These are phyloP conservation scores for Nigrospora sphaerica DNA, from an alignment of 2,329 filamentous ascomycete species.

Conservation along the genomic window DNA sequence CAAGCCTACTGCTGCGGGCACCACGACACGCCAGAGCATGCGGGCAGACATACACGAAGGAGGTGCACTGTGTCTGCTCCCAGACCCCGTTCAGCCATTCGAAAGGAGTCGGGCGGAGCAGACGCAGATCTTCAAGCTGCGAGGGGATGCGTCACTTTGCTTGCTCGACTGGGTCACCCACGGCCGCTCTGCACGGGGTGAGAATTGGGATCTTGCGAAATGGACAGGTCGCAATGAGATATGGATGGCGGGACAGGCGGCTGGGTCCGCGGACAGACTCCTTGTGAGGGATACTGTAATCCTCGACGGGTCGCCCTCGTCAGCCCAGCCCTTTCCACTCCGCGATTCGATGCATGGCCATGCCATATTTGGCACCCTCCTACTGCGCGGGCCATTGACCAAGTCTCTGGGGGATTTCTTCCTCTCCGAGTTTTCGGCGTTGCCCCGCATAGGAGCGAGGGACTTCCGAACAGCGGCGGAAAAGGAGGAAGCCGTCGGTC, in stretches of 20 bases:
- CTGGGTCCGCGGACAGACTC: constrained; percentile 43
- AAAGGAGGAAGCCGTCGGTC: constrained; percentile 30
- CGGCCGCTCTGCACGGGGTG: constrained; percentile 75
- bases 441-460: constrained; percentile 76
- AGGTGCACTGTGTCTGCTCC: constrained; percentile 61
- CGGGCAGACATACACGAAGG: constrained; percentile 40
- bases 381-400: constrained; percentile 69
- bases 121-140: constrained; percentile 66
- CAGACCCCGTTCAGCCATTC: constrained; percentile 92
- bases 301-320: constrained; percentile 50
- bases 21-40: constrained; percentile 52
- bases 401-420: constrained; percentile 65
- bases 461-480: constrained; percentile 60
- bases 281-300: constrained; percentile 82
- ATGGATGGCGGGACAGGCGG: constrained; percentile 40
- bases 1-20: constrained; percentile 57
- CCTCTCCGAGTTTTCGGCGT: constrained; percentile 65
- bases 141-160: constrained; percentile 57
- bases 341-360: constrained; percentile 64
- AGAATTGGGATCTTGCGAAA: constrained; percentile 75
- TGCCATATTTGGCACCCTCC: constrained; percentile 76
- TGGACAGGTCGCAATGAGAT: constrained; percentile 88
- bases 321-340: constrained; percentile 31
- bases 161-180: constrained; percentile 92
- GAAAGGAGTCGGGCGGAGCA: constrained; percentile 78